Evolutionary conservation across 192 early-diverging fungal genomes (phyloP), one percentile per base, ranked within the genome.

Genomic region (Coemansia sp.): DNA sequence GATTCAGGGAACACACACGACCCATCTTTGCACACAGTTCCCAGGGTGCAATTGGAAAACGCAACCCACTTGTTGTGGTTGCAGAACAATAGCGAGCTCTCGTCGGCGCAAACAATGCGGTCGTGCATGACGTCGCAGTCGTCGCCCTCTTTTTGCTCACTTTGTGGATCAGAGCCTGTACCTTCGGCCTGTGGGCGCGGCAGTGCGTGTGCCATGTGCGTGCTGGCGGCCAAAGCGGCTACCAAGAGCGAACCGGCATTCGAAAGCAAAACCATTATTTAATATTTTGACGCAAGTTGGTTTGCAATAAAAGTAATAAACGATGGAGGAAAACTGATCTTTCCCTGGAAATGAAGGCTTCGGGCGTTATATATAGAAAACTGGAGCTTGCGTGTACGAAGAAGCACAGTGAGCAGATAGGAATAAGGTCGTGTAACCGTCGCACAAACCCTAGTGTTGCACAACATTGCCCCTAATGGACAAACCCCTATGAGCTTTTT

Each of bases 21-120:
- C 9, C 76, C 76, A 43, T 73, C 50, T 45, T 47, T 58, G 48
- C 76, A 79, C 2, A 73, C 56, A 15, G 70, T 79, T 15, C 76
- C 76, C 2, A 43, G 41, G 17, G 48, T 66, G 51, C 76, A 79
- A 32, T 48, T 56, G 27, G 76, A 64, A 39, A 66, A 66, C 12
- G 51, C 50, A 14, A 67, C 53, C 76, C 76, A 79, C 57, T 73
- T 25, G 49, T 69, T 65, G 51, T 73, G 19, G 35, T 32, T 60
- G 57, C 76, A 79, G 19, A 79, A 50, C n/a, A 79, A 23, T n/a
- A 79, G 15, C 10, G 66, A 50, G 5, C 10, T 56, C 6, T 62
- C 66, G 39, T 53, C 56, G 25, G 60, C 76, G 39, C 76, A 79
- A 3, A 35, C 39, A 11, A 66, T 66, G 12, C 70, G 70, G 29